These are phyloP conservation scores for Boletus rubescentipes DNA, from an alignment of 768 basidiomycete species.

Conservation along the genomic window DNA sequence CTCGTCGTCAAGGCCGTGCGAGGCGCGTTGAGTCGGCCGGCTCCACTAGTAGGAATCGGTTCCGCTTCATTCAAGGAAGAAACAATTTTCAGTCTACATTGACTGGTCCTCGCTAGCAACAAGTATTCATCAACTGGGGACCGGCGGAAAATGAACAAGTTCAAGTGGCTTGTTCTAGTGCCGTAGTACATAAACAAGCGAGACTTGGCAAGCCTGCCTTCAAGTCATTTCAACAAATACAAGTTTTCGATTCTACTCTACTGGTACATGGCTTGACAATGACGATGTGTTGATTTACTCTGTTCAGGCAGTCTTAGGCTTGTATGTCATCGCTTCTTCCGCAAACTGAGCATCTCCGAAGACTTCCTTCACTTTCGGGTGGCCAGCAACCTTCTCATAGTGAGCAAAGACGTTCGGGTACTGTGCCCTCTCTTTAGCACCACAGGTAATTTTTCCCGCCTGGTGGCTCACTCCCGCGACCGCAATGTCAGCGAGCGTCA, in stretches of 20 bases:
- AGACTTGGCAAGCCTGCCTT: too few relatives aligned
- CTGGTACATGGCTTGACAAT: neutral
- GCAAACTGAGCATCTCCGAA: conserved; percentile 22
- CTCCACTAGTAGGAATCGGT: neutral
- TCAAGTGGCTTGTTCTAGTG: neutral
- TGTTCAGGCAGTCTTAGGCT: conserved; percentile 5
- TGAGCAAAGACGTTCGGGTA: conserved; percentile 28
- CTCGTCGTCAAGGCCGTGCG: neutral
- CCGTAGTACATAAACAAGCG: conserved; percentile 7
- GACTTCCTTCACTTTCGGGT: conserved; percentile 16
- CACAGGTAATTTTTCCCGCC: conserved; percentile 25
- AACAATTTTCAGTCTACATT: neutral
- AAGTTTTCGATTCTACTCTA: too few relatives aligned
- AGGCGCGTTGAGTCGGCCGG: neutral
- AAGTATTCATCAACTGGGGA: neutral
- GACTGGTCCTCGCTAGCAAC: neutral
- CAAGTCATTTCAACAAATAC: too few relatives aligned
- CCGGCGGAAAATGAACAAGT: neutral
- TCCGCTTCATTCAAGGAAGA: neutral
- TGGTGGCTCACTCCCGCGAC: conserved; percentile 24
- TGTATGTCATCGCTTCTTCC: conserved; percentile 15
- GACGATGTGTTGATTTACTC: neutral
- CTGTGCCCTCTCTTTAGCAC: conserved; percentile 24
- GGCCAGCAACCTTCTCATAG: conserved; percentile 20
- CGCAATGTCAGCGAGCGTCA: conserved; percentile 29